These are phyloP conservation scores for Rhododendron simsii DNA, from an alignment of 148 eudicot genomes.

Conservation along the genomic window DNA sequence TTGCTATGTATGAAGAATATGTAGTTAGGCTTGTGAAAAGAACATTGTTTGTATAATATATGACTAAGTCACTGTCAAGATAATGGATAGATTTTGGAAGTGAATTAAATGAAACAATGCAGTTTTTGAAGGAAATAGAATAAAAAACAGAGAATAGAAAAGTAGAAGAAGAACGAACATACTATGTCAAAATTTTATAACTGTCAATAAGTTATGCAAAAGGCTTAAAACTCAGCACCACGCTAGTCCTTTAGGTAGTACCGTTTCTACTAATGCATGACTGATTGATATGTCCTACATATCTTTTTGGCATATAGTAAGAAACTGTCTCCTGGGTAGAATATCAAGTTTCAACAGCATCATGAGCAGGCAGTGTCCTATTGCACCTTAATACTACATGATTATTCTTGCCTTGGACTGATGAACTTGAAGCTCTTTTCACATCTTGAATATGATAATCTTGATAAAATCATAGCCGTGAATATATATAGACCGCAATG, in stretches of 20 bases:
- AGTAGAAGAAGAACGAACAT: neutral
- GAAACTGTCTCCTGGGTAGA: constrained; percentile 64
- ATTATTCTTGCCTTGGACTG: constrained; percentile 64
- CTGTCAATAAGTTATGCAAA: neutral
- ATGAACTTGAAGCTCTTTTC: constrained; percentile 72
- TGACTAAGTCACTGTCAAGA: neutral
- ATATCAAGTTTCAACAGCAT: constrained; percentile 83
- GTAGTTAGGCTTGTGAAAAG: neutral
- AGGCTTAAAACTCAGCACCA: too few relatives aligned
- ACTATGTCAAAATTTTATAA: neutral
- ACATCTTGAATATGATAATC: constrained; percentile 45
- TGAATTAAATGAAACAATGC: neutral
- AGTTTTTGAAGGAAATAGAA: neutral
- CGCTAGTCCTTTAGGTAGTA: neutral
- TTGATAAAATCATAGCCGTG: constrained; percentile 19
- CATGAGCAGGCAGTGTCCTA: constrained; percentile 78
- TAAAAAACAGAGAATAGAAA: neutral
- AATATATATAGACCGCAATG: too few relatives aligned
- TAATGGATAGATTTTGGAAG: neutral
- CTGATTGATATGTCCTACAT: neutral
- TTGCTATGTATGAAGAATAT: neutral
- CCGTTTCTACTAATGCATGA: neutral
- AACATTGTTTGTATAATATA: neutral
- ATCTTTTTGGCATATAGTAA: constrained; percentile 22
- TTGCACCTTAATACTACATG: constrained; percentile 62